Percentiles rank a stretch among this genome's conserved stretches.
These are phyloP conservation scores for Tolypocladium sp. DNA, from an alignment of 2,329 filamentous ascomycete species.

Conservation along the genomic window DNA sequence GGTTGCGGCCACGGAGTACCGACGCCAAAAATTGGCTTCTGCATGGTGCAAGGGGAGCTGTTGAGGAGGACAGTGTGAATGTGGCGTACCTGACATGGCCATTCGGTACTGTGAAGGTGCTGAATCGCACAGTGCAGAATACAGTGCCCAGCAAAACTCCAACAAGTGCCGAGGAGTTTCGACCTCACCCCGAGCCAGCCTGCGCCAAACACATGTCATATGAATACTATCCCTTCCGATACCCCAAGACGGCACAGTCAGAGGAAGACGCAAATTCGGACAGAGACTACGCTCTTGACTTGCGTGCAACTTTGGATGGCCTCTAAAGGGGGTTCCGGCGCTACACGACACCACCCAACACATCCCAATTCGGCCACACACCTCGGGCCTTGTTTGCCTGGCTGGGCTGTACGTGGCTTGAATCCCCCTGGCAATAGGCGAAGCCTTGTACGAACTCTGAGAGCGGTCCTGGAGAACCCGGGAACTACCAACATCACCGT, in stretches of 20 bases:
- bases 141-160: not conserved
- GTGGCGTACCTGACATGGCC: not conserved
- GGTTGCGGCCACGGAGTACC: not conserved
- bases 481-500: not conserved
- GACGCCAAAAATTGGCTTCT: not conserved
- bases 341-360: too few species aligned
- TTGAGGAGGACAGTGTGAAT: not conserved
- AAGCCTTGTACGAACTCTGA: not conserved
- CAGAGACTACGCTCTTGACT: too few species aligned
- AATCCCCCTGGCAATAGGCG: not conserved
- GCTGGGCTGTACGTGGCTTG: too few species aligned
- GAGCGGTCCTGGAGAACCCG: not conserved
- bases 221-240: too few species aligned
- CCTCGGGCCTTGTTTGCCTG: too few species aligned
- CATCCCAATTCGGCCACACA: too few species aligned
- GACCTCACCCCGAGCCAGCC: not conserved
- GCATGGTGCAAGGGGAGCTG: constrained; percentile 1
- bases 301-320: too few species aligned
- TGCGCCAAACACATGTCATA: not conserved
- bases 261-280: too few species aligned
- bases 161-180: not conserved
- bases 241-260: too few species aligned
- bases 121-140: not conserved
- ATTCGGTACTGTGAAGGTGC: not conserved
- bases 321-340: too few species aligned